phyloP scores from a whole-genome alignment of 2,329 filamentous ascomycete genomes.

The Uncinocarpus reesii region DNA sequence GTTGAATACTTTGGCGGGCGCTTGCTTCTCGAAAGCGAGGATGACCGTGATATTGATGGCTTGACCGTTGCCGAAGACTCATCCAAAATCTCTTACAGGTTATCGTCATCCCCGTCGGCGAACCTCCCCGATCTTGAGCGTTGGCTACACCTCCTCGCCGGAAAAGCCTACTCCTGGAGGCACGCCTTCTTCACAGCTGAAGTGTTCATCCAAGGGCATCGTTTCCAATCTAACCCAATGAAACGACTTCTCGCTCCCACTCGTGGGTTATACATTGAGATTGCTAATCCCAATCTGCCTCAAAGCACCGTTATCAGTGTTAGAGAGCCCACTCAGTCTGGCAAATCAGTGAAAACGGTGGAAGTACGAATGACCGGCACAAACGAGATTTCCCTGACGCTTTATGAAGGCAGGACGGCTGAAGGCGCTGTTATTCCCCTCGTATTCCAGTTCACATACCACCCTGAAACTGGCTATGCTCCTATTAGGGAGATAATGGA shows the following conservation, averaged over 20 bases:
- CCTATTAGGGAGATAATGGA: slow-evolving; percentile 96
- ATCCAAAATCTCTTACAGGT: slow-evolving; percentile 71
- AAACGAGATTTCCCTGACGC: slow-evolving; percentile 73
- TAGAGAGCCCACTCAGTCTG: slow-evolving; percentile 74
- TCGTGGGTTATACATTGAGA: slow-evolving; percentile 80
- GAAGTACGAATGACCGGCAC: slow-evolving; percentile 66
- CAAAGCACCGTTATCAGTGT: slow-evolving; percentile 75
- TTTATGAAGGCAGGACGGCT: slow-evolving; percentile 88
- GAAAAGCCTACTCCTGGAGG: slow-evolving; percentile 78
- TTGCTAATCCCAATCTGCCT: slow-evolving; percentile 69
- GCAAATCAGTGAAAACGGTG: slow-evolving; percentile 78
- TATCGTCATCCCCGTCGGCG: slow-evolving; percentile 64
- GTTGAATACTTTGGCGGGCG: slow-evolving; percentile 95
- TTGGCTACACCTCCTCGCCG: slow-evolving; percentile 83
- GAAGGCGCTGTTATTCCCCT: slow-evolving; percentile 72
- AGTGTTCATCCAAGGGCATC: slow-evolving; percentile 86
- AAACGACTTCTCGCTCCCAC: slow-evolving; percentile 80
- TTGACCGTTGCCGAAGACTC: slow-evolving; percentile 71
- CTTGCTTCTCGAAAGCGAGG: slow-evolving; percentile 56
- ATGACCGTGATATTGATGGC: slow-evolving; percentile 71
- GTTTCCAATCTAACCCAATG: slow-evolving; percentile 95
- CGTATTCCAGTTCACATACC: slow-evolving; percentile 81
- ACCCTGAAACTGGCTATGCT: slow-evolving; percentile 92
- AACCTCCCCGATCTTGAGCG: slow-evolving; percentile 67
- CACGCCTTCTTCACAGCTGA: slow-evolving; percentile 91